Conservation (phyloP, 192 early-diverging fungal species). For the Piromyces sp. region DNA sequence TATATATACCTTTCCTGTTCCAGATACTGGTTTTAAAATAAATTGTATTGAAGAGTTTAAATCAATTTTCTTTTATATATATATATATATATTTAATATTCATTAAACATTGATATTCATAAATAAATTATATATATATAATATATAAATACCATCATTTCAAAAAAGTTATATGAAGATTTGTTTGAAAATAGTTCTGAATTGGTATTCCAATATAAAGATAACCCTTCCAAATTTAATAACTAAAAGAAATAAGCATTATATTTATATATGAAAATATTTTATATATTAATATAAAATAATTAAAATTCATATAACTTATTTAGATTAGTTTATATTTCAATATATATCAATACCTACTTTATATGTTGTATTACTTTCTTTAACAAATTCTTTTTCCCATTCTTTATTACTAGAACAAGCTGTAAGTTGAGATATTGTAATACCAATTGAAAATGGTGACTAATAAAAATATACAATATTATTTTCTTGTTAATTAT, state of each 20-base stretch:
- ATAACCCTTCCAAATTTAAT: constrained; percentile 44
- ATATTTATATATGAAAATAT: neutral
- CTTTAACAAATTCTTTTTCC: constrained; percentile 60
- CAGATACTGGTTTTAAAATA: constrained; percentile 81
- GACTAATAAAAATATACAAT: constrained; percentile 12
- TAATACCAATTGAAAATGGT: constrained; percentile 75
- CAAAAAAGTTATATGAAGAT: constrained; percentile 24
- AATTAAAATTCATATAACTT: too few species aligned
- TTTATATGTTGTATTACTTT: constrained; percentile 71
- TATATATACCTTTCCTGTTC: constrained; percentile 47
- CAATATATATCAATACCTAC: constrained; percentile 17
- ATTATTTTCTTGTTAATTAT: neutral
- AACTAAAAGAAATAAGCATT: constrained; percentile 17
- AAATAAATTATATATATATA: constrained; percentile 24
- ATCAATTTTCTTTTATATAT: neutral
- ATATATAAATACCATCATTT: constrained; percentile 18
- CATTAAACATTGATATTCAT: constrained; percentile 3
- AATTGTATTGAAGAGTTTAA: constrained; percentile 44
- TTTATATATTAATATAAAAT: too few species aligned
- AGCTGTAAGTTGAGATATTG: constrained; percentile 75
- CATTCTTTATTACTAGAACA: constrained; percentile 77
- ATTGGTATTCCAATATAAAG: constrained; percentile 80
- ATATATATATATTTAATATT: constrained; percentile 17
- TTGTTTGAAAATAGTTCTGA: constrained; percentile 35
- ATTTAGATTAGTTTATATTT: too few species aligned